Conservation (phyloP, 805 yeast species). For the Candida parachauliodes region DNA sequence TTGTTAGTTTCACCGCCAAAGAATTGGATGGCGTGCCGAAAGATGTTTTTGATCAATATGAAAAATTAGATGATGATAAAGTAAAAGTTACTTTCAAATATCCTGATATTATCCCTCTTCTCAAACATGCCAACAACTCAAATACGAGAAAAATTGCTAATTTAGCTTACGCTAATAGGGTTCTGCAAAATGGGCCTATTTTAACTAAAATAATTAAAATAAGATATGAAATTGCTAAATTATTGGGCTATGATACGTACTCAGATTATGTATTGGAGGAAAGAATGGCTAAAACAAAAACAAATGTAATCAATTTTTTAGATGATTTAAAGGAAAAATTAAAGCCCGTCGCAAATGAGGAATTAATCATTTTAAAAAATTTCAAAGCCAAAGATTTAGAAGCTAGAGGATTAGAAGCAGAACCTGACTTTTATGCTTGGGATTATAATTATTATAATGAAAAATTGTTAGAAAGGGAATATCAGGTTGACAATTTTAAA, state of each 20-base stretch:
- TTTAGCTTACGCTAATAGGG: constrained; percentile 65
- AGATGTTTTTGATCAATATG: constrained; percentile 57
- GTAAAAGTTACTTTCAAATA: constrained; percentile 73
- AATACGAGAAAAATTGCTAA: constrained; percentile 66
- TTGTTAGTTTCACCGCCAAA: constrained; percentile 53
- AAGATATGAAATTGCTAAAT: constrained; percentile 58
- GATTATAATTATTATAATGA: constrained; percentile 69
- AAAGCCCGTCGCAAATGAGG: constrained; percentile 55
- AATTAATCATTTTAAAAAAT: constrained; percentile 43
- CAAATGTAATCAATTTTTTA: constrained; percentile 58
- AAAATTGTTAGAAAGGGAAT: constrained; percentile 60
- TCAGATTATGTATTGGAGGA: constrained; percentile 71
- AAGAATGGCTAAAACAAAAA: constrained; percentile 73
- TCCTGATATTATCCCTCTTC: constrained; percentile 76
- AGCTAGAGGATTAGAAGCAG: constrained; percentile 39
- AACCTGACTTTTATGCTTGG: constrained; percentile 56
- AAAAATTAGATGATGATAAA: constrained; percentile 37
- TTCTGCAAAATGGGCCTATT: constrained; percentile 59
- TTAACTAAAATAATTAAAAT: constrained; percentile 57
- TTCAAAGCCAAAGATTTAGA: constrained; percentile 54
- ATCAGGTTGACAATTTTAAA: constrained; percentile 66
- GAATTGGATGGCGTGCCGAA: constrained; percentile 75
- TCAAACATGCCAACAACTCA: constrained; percentile 63
- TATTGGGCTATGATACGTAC: constrained; percentile 64
- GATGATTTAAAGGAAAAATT: constrained; percentile 58